phyloP scores from a whole-genome alignment of 306 rosid genomes.

The Quercus cerris region DNA sequence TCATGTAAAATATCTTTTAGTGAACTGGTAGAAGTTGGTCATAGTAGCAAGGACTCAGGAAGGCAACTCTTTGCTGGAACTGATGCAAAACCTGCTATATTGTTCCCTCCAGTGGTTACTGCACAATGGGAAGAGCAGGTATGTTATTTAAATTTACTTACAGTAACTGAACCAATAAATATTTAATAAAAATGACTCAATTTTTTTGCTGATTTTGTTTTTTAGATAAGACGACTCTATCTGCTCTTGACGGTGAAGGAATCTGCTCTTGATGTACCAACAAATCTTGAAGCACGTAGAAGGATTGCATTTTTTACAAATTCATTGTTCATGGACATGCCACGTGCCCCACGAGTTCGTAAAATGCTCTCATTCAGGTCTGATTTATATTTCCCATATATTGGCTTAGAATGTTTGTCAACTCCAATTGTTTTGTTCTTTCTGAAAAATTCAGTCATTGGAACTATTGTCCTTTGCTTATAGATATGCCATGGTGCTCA shows the following conservation, averaged over 20 bases:
- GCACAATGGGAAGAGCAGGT: slow-evolving; percentile 99
- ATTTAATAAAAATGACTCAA: not conserved
- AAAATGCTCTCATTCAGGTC: slow-evolving; percentile 96
- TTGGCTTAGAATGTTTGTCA: slow-evolving; percentile 13
- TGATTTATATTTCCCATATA: slow-evolving; percentile 13
- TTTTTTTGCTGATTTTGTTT: slow-evolving; percentile 23
- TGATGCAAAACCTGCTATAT: slow-evolving; percentile 70
- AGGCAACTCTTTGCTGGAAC: slow-evolving; percentile 95
- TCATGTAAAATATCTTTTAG: slow-evolving; percentile 39
- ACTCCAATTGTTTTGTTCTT: slow-evolving; percentile 5
- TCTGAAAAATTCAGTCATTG: slow-evolving; percentile 19
- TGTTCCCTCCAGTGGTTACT: slow-evolving; percentile 74
- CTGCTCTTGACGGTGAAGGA: slow-evolving; percentile 83
- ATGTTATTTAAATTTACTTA: slow-evolving; percentile 2
- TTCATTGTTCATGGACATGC: slow-evolving; percentile 97
- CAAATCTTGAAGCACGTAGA: slow-evolving; percentile 96
- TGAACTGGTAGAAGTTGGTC: slow-evolving; percentile 83
- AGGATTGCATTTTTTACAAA: slow-evolving; percentile 91
- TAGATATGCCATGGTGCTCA: slow-evolving; percentile 10
- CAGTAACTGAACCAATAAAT: not conserved
- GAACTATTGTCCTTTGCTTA: slow-evolving; percentile 12
- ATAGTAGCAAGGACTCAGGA: slow-evolving; percentile 79
- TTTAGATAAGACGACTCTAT: slow-evolving; percentile 81
- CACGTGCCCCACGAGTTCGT: slow-evolving; percentile 95
- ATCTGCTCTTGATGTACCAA: slow-evolving; percentile 83